These are phyloP conservation scores for Sporothrix phasma DNA, from an alignment of 2,329 filamentous ascomycete genomes.

Conservation along the genomic window DNA sequence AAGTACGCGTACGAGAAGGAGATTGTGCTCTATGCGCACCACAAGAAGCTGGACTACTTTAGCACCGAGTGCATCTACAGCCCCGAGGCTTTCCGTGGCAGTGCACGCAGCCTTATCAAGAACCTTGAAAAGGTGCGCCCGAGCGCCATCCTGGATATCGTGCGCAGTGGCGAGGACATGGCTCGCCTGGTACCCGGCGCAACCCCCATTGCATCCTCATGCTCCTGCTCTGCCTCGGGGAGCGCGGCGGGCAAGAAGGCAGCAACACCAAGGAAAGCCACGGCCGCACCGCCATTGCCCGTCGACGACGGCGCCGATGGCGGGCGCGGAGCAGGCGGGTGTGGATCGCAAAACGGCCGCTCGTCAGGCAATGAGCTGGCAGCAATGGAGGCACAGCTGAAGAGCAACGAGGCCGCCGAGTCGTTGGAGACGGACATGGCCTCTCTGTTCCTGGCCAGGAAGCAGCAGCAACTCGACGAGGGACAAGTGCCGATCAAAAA, in stretches of 20 bases:
- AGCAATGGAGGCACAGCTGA: conserved; percentile 65
- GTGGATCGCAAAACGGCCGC: conserved; percentile 60
- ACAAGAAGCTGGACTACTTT: conserved; percentile 96
- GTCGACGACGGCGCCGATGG: background rate
- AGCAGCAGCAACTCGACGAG: conserved; percentile 20
- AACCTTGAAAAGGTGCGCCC: conserved; percentile 87
- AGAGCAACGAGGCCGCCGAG: conserved; percentile 50
- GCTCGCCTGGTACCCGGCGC: conserved; percentile 67
- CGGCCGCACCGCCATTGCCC: background rate
- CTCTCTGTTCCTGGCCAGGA: conserved; percentile 30
- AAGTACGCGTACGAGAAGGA: conserved; percentile 99
- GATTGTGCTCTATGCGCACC: conserved; percentile 93
- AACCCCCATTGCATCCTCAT: conserved; percentile 23
- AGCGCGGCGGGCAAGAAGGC: background rate
- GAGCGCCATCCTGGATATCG: conserved; percentile 89
- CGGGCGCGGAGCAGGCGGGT: conserved; percentile 45
- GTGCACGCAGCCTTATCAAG: conserved; percentile 85
- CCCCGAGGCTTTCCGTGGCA: conserved; percentile 90
- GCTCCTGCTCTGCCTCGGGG: conserved; percentile 6
- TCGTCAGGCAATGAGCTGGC: conserved; percentile 68
- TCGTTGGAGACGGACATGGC: conserved; percentile 59
- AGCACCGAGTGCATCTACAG: conserved; percentile 98
- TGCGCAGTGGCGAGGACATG: conserved; percentile 93
- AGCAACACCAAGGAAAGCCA: background rate
- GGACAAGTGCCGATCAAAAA: conserved; percentile 21